phyloP scores from a whole-genome alignment of 306 rosid genomes.

The Inga laurina region DNA sequence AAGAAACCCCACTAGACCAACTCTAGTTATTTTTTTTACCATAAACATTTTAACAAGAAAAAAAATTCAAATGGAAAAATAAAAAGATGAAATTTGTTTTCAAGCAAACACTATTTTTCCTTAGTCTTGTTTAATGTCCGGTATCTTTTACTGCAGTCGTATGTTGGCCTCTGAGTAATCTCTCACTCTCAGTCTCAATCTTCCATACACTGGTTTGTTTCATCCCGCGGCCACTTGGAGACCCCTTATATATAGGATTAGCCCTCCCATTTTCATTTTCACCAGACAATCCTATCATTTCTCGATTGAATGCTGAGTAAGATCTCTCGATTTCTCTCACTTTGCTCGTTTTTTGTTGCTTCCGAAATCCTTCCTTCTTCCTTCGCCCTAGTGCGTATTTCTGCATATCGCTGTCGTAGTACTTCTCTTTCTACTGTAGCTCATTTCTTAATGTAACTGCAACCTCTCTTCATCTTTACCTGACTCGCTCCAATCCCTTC shows the following conservation, averaged over 20 bases:
- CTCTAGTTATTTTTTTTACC: too few relatives aligned
- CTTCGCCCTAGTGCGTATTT: constrained; percentile 21
- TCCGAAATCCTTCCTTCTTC: constrained; percentile 30
- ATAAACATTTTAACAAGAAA: too few relatives aligned
- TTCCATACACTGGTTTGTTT: not conserved
- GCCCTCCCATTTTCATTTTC: constrained; percentile 51
- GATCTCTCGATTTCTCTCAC: constrained; percentile 36
- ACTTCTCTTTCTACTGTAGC: constrained; percentile 9
- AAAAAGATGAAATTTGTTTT: too few relatives aligned
- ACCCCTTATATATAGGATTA: constrained; percentile 35
- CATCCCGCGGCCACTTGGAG: not conserved
- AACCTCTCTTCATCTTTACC: constrained; percentile 26
- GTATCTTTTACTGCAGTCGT: not conserved
- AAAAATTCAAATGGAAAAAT: too few relatives aligned
- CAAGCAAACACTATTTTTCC: too few relatives aligned
- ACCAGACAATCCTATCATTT: constrained; percentile 34
- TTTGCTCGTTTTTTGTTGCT: constrained; percentile 26
- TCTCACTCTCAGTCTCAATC: not conserved
- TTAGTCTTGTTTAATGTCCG: too few relatives aligned
- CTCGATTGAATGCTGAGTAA: constrained; percentile 26
- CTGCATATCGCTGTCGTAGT: constrained; percentile 31
- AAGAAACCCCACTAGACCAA: too few relatives aligned
- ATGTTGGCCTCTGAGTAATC: not conserved
- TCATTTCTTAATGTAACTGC: constrained; percentile 61
- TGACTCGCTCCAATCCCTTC: constrained; percentile 20